phyloP scores from a whole-genome alignment of 352 stramenopile genomes.

The Globisporangium lucens region DNA sequence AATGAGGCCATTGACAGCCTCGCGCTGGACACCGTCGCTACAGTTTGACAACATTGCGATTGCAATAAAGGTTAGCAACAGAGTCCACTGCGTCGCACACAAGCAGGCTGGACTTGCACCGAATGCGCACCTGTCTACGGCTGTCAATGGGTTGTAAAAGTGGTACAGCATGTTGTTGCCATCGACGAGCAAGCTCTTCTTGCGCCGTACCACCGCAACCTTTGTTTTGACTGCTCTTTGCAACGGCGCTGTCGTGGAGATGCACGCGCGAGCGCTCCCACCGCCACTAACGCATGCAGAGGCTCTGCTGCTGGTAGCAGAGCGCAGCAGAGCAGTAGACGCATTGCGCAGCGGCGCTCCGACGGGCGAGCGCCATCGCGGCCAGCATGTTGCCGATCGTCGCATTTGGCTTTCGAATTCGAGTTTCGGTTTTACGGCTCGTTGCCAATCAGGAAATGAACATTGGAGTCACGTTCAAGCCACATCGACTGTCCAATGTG shows the following conservation, averaged over 20 bases:
- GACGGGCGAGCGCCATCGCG: neutral
- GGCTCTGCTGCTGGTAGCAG: neutral
- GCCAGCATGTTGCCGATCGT: slow-evolving; percentile 8
- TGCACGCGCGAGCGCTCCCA: neutral
- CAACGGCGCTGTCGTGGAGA: slow-evolving; percentile 5
- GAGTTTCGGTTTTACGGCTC: neutral
- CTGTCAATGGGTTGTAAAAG: slow-evolving; percentile 47
- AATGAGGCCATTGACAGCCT: slow-evolving; percentile 47
- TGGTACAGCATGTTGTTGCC: slow-evolving; percentile 66
- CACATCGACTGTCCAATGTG: neutral
- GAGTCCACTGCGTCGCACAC: neutral
- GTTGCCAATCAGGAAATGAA: slow-evolving; percentile 8
- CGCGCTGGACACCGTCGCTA: slow-evolving; percentile 34
- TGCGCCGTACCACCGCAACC: slow-evolving; percentile 8
- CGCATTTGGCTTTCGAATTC: neutral
- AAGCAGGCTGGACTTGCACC: neutral
- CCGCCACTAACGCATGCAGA: too few relatives aligned
- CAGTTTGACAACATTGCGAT: neutral
- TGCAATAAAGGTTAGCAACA: neutral
- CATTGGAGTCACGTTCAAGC: neutral
- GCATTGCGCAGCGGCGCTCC: neutral
- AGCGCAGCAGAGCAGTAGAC: neutral
- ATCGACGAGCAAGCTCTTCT: slow-evolving; percentile 55
- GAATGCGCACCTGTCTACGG: slow-evolving; percentile 29
- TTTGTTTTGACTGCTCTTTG: slow-evolving; percentile 7